Evolutionary conservation across 75 land plant genomes (phyloP), one percentile per base, ranked within the genome.

Genomic region (Picea glauca): DNA sequence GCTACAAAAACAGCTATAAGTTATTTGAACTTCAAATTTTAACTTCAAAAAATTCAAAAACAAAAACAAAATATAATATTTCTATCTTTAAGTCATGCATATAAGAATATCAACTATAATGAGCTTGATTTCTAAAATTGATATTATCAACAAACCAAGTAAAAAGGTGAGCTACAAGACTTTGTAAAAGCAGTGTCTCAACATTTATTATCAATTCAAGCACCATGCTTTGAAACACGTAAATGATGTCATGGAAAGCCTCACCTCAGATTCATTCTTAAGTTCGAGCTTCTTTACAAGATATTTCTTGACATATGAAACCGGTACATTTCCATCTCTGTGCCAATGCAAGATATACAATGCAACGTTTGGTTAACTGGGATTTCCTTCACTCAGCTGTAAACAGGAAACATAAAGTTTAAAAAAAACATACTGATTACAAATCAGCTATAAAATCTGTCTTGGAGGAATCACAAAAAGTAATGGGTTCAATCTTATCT

Each of bases 301-400:
- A 80, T 97, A 97, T 78, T 93, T 97, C 78, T 93, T 92, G 76
- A 97, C 87, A 64, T 74, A 87, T 14, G 88, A 94, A 62, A 94
- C 98, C 20, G 98, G 93, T 46, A 94, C 46, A 65, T 81, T 91
- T 57, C 98, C 93, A 87, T 97, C 94, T 80, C 98, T 94, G 82
- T 62, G 32, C 79, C 40, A 77, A 26, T 70, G 30, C 21, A 33
- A 81, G 30, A 76, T 26, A 76, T 61, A 80, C 23, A 50, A 35
- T 40, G 46, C 17, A 68, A 9, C 12, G 18, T 68, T n/a, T 40
- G 72, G 38, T 38, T 68, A 35, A 5, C 5, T 67, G 9, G 15
- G 43, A 67, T 32, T 13, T 35, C 54, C 35, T 35, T 67, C 43
- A 33, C n/a, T 33, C 72, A 4, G 17, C 6, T 67, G 38, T 33